Base-by-base conservation (phyloP, 305 asterid genomes). In the Plantago lanceolata region DNA sequence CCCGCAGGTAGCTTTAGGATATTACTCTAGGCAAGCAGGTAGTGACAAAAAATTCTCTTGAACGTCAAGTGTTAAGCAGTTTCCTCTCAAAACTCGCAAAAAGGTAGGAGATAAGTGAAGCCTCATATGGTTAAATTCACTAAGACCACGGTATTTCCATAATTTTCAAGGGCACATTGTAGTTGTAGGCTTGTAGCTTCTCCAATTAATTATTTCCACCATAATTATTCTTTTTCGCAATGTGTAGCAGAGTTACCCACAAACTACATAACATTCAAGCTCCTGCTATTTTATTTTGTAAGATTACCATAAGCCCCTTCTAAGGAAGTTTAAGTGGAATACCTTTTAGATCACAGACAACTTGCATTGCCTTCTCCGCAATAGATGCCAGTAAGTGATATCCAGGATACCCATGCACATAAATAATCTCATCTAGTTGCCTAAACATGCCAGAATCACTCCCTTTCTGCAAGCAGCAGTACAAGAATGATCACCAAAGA, bases 341-440 rank as follows among this genome's bases (percentile, higher is more conserved):
- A 92, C 98, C 96, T 89, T 85, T 81, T 51, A 82, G 47, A 81
- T 93, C 99, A 68, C 99, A 89, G 71, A 93, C 96, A 50, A 89
- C 76, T 74, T 81, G 86, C 97, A 93, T 89, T 44, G 86, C 61
- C 73, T 75, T 81, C 68, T 84, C 94, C 0, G 95, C 95, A 65
- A 80, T 59, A 24, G 91, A 79, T 58, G 74, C 77, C 66, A 93
- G 73, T 66, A 79, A 74, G 48, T 75, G 90, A 76, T 85, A 89
- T 74, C 86, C 98, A 54, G 90, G 95, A 76, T 71, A 87, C 44
- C 79, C 95, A 18, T 75, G 76, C 68, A 89, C 50, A 64, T 84
- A 87, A 13, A 80, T 71, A 61, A 93, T 89, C 75, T 93, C 98
- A 73, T 89, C 95, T 63, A 83, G 81, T 73, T 85, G 96, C 87